Base-by-base conservation (phyloP, 164 flowering plant genomes). In the Vitis rotundifolia region DNA sequence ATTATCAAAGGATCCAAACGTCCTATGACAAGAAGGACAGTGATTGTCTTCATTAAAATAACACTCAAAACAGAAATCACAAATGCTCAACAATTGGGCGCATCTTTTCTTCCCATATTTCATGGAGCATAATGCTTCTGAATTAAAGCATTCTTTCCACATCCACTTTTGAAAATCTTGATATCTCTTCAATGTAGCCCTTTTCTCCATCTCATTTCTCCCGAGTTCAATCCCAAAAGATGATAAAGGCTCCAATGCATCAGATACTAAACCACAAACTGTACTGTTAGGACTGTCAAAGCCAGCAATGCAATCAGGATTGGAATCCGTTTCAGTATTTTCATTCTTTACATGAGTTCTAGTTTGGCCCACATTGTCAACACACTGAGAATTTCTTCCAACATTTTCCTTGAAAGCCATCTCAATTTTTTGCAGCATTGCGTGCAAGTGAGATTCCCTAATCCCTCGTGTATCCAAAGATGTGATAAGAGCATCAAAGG, bases 391-490 rank as follows among this genome's bases (percentile, higher is more conserved):
- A 50, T 70, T 86, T 67, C 75, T 84, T 61, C 78, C 71, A 19
- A 78, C 79, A 70, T 86, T 77, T 67, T 86, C 91, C 75, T 84
- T 96, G 68, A 91, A 93, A n/a, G 84, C 71, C 5, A 70, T 31
- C 77, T 94, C 97, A 71, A 90, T 77, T 68, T 68, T 87, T 75
- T 78, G 96, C 86, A 96, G 73, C 92, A 96, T 85, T 18, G 88
- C 78, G 68, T 89, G 88, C 74, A 96, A 74, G 76, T 91, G 96
- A 59, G 93, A 85, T 78, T 96, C 98, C 71, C 98, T 83, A 18
- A 87, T 72, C 54, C 99, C 99, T 70, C 98, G 98, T 44, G 86
- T 72, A 78, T 96, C 99, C 80, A 96, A 70, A 62, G 97, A 83
- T 49, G 83, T 72, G 73, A 91, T 70, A 62, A 96, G 90, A 72